These are phyloP conservation scores for Penicillium oxalicum DNA, from an alignment of 2,329 filamentous ascomycete genomes.

Conservation along the genomic window DNA sequence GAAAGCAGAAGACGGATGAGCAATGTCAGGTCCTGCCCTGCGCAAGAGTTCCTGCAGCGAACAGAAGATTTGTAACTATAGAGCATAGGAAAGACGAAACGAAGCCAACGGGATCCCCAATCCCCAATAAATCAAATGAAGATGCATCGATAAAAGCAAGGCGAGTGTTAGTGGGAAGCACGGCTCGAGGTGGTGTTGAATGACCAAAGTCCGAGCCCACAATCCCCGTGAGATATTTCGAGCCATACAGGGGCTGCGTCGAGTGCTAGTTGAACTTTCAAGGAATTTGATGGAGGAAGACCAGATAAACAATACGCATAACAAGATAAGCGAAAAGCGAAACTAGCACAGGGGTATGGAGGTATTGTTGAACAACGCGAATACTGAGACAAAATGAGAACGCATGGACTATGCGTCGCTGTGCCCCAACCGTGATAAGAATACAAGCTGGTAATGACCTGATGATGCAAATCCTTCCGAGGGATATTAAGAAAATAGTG, in stretches of 20 bases:
- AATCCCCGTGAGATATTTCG: constrained; percentile 14
- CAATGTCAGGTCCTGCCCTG: constrained; percentile 9
- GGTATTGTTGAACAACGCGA: constrained; percentile 21
- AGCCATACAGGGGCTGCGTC: neutral
- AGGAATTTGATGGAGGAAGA: constrained; percentile 2
- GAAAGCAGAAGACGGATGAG: constrained; percentile 5
- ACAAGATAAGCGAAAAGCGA: constrained; percentile 15
- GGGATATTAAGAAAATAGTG: constrained; percentile 19
- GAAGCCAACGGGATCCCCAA: constrained; percentile 17
- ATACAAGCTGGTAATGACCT: constrained; percentile 25
- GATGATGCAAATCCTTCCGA: constrained; percentile 29
- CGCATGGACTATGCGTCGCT: constrained; percentile 17
- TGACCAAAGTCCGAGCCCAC: constrained; percentile 1
- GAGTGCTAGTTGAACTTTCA: constrained; percentile 3
- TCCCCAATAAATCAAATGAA: constrained; percentile 21
- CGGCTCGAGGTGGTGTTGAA: constrained; percentile 13
- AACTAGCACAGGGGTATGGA: constrained; percentile 31
- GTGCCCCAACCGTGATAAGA: constrained; percentile 21
- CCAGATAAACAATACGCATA: constrained; percentile 7
- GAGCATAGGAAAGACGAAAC: constrained; percentile 1
- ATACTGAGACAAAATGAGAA: constrained; percentile 17
- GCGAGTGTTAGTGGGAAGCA: constrained; percentile 27
- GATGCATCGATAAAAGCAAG: constrained; percentile 17
- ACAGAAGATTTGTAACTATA: constrained; percentile 5
- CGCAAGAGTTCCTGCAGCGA: constrained; percentile 7